A percentile compares a stretch with the other conserved stretches of the same genome.
Conservation (phyloP, 257 asterid species). For the Solanum paucissectum region DNA sequence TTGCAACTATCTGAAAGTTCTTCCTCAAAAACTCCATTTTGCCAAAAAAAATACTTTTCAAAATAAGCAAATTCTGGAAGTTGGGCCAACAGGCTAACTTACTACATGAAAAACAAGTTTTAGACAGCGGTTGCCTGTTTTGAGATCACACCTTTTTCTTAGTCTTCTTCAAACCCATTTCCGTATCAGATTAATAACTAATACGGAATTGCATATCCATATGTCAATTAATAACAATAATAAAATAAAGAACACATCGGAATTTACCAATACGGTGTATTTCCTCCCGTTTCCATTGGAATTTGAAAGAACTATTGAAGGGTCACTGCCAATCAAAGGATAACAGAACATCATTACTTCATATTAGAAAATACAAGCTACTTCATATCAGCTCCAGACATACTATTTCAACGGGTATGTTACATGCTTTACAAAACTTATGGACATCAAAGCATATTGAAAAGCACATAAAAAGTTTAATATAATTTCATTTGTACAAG, state of each 20-base stretch:
- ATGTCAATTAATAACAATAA: not conserved
- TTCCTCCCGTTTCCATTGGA: conserved; percentile 42
- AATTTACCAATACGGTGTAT: conserved; percentile 56
- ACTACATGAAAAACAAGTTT: not conserved
- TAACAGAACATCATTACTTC: not conserved
- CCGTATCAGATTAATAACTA: not conserved
- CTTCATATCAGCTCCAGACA: not conserved
- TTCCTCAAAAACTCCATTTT: not conserved
- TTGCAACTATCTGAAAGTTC: not conserved
- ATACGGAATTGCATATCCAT: not conserved
- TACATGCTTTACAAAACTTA: not conserved
- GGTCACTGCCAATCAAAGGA: conserved; percentile 30
- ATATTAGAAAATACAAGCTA: not conserved
- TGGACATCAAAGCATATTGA: not conserved
- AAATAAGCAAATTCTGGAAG: not conserved
- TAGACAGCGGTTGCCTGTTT: not conserved
- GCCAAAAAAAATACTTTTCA: not conserved
- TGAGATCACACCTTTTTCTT: not conserved
- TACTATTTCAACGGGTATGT: not conserved
- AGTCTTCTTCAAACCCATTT: not conserved
- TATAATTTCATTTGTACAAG: not conserved
- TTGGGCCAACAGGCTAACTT: not conserved
- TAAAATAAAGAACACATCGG: not conserved
- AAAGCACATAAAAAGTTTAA: not conserved
- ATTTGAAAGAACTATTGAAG: conserved; percentile 19